Evolutionary conservation across 805 yeast species (phyloP), one percentile per base, ranked within the genome.

Genomic region (Myxozyma neotropica): DNA sequence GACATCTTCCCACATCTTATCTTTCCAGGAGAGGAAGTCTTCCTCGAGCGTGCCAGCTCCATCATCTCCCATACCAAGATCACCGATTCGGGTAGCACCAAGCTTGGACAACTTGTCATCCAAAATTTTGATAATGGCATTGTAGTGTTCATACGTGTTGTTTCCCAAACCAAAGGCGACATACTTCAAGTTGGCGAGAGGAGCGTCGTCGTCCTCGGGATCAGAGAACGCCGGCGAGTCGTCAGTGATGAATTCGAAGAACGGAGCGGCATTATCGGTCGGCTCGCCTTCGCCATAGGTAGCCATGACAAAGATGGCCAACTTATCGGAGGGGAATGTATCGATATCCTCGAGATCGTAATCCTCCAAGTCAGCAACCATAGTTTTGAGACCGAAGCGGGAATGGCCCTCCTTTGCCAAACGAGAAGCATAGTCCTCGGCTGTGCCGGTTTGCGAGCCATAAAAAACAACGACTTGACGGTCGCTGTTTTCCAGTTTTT

Each of bases 251-350:
- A 92, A 80, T 58, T 86, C 87, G 71, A 83, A 85, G 72, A 94
- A 89, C 39, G 83, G 84, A 43, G 82, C 81, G n/a, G 97, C 94
- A 68, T 89, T 89, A 73, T 93, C 99, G 13, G 99, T 93, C 68
- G 96, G 96, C 73, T 93, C 99, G 71, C 99, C 99, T 76, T 93
- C 99, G 68, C 99, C 99, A 69, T 94, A 94, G 10, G 97, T 90
- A 33, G 98, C 94, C 76, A 91, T 79, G 71, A 93, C 80, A 70
- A 93, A 86, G 63, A 90, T 84, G 21, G 84, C 84, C n/a, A 82
- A 75, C 55, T 82, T 77, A 60, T 82, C 81, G 17, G 78, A 76
- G 21, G 85, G 81, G 63, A 93, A 74, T 51, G 82, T 82, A 69
- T 83, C 84, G 55, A 94, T 78, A 64, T 83, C 84, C 43, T 91